phyloP scores from a whole-genome alignment of 2,329 filamentous ascomycete species.

The Fusarium domesticum region DNA sequence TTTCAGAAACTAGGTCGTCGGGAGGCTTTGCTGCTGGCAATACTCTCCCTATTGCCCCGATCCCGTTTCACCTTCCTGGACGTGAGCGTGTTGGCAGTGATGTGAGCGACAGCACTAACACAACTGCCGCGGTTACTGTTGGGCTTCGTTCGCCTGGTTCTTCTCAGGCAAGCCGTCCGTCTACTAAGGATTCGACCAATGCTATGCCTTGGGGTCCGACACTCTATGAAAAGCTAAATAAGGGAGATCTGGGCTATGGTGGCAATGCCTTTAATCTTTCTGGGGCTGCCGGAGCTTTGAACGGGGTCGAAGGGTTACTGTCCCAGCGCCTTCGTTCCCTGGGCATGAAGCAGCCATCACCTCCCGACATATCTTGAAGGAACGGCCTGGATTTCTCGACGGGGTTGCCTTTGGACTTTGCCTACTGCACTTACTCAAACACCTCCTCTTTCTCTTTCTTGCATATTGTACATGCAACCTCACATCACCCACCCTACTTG shows the following conservation, averaged over 20 bases:
- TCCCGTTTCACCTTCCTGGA: conserved; percentile 47
- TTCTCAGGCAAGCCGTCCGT: conserved; percentile 33
- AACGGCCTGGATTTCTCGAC: conserved; percentile 3
- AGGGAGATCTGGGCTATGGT: conserved; percentile 62
- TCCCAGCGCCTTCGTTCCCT: conserved; percentile 66
- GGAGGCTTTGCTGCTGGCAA: conserved; percentile 28
- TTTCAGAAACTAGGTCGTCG: conserved; percentile 4
- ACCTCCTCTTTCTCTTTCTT: no score
- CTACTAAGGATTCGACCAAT: conserved; percentile 35
- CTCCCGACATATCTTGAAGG: conserved; percentile 3
- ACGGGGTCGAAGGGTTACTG: conserved; percentile 61
- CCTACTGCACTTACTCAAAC: no score
- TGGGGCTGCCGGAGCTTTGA: conserved; percentile 34
- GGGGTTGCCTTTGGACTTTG: conserved; percentile 5
- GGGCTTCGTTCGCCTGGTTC: conserved; percentile 29
- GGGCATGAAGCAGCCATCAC: conserved; percentile 42
- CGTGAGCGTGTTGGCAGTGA: conserved; percentile 34
- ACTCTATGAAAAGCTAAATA: conserved; percentile 65
- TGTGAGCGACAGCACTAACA: conserved; percentile 30
- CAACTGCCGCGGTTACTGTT: conserved; percentile 21
- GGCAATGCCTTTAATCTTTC: conserved; percentile 47
- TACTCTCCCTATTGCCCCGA: conserved; percentile 45
- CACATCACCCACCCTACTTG: no score
- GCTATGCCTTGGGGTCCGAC: conserved; percentile 32
- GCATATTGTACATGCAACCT: conserved; percentile 9